These are phyloP conservation scores for Whalleya microplaca DNA, from an alignment of 2,329 filamentous ascomycete genomes.

Conservation along the genomic window DNA sequence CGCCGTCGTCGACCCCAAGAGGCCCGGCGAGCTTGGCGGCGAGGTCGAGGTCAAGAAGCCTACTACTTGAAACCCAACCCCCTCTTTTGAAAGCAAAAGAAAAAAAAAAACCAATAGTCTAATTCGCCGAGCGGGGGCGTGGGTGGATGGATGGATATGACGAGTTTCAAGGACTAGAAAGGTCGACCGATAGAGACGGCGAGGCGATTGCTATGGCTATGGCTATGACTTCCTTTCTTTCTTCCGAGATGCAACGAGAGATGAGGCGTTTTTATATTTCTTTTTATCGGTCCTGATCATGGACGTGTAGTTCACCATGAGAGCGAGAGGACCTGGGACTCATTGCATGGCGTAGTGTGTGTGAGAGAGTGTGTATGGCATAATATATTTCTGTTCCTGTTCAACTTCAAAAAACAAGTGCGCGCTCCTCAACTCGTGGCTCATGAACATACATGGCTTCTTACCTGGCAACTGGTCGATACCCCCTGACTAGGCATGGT, in stretches of 20 bases:
- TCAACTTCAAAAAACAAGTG: neutral
- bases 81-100: no score
- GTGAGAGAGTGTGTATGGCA: neutral
- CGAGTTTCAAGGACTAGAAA: neutral
- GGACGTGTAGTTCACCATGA: constrained; percentile 12
- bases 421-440: no score
- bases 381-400: constrained; percentile 11
- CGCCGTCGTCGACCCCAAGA: constrained; percentile 58
- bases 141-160: neutral
- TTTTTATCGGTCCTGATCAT: constrained; percentile 18
- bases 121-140: no score
- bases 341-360: constrained; percentile 28
- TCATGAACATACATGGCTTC: no score
- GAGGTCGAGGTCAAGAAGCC: constrained; percentile 51
- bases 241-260: constrained; percentile 15
- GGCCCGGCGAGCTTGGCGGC: constrained; percentile 56
- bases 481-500: no score
- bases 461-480: no score
- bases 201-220: no score
- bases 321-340: constrained; percentile 9
- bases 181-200: no score
- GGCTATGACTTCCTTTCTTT: constrained; percentile 3
- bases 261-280: constrained; percentile 29
- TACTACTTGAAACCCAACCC: no score
- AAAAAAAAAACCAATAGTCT: no score